Conservation (phyloP, 495 filamentous ascomycete genomes). For the Achaetomiella virescens region DNA sequence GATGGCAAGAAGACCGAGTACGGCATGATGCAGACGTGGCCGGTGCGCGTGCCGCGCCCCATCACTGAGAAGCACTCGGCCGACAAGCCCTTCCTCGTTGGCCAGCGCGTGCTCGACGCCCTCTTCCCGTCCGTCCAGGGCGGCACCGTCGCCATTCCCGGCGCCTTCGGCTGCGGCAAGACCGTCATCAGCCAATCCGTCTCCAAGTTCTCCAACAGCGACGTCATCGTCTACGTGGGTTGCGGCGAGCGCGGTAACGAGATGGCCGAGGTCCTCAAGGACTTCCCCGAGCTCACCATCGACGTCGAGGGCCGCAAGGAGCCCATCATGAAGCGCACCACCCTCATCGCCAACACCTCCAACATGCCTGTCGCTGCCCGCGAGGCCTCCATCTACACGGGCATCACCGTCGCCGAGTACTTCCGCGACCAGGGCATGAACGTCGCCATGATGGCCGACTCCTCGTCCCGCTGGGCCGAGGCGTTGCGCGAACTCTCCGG, state of each 20-base stretch:
- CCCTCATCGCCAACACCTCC: constrained; percentile 96
- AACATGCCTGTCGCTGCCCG: constrained; percentile 99
- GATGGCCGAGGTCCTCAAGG: constrained; percentile 99
- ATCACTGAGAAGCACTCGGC: constrained; percentile 83
- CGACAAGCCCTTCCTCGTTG: constrained; percentile 85
- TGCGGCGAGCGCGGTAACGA: constrained; percentile 96
- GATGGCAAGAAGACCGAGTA: constrained; percentile 89
- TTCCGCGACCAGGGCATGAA: constrained; percentile 98
- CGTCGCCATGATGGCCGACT: constrained; percentile 99
- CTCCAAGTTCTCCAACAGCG: constrained; percentile 99
- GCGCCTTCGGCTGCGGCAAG: constrained; percentile 98
- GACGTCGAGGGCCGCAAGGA: constrained; percentile 86
- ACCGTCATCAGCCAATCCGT: constrained; percentile 97
- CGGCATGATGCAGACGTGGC: constrained; percentile 98
- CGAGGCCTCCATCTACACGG: constrained; percentile 98
- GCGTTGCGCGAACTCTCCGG: constrained; percentile 98
- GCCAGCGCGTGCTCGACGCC: constrained; percentile 92
- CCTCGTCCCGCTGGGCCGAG: constrained; percentile 96
- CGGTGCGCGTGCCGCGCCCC: constrained; percentile 93
- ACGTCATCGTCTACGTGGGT: constrained; percentile 97
- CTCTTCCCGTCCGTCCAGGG: constrained; percentile 98
- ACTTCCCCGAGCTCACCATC: constrained; percentile 96
- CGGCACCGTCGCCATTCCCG: constrained; percentile 95
- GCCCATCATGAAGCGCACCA: constrained; percentile 99
- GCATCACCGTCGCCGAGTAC: constrained; percentile 96